Conservation (phyloP, 345 rosid genomes). For the Excoecaria cochinchinensis region DNA sequence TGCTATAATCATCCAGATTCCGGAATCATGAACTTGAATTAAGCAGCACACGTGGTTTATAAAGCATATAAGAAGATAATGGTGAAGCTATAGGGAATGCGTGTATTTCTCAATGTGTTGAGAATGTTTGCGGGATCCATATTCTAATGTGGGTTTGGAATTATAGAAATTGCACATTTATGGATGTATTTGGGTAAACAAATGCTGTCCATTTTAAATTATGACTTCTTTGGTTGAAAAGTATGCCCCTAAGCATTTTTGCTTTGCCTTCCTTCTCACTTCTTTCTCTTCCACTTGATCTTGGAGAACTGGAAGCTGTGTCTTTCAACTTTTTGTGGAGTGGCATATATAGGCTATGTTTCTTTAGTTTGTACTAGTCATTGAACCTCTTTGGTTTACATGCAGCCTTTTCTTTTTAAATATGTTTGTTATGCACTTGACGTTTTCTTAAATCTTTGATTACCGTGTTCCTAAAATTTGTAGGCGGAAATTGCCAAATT, state of each 20-base stretch:
- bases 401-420: background rate
- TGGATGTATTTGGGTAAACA: background rate
- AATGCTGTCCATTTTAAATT: background rate
- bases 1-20: background rate
- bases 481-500: conserved; percentile 54
- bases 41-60: background rate
- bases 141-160: background rate
- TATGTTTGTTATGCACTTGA: background rate
- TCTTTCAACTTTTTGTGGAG: background rate
- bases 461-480: conserved; percentile 13
- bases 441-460: background rate
- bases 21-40: background rate
- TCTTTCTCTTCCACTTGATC: background rate
- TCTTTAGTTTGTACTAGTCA: background rate
- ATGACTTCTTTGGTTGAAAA: background rate
- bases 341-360: background rate
- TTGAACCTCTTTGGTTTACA: background rate
- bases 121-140: background rate
- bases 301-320: background rate
- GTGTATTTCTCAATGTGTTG: background rate
- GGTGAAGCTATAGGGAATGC: background rate
- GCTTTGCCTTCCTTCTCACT: too few relatives aligned
- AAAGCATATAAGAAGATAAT: background rate
- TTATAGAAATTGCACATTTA: background rate
- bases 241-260: background rate